Evolutionary conservation across 148 eudicot species (phyloP).

Genomic region (Diospyros lotus): DNA sequence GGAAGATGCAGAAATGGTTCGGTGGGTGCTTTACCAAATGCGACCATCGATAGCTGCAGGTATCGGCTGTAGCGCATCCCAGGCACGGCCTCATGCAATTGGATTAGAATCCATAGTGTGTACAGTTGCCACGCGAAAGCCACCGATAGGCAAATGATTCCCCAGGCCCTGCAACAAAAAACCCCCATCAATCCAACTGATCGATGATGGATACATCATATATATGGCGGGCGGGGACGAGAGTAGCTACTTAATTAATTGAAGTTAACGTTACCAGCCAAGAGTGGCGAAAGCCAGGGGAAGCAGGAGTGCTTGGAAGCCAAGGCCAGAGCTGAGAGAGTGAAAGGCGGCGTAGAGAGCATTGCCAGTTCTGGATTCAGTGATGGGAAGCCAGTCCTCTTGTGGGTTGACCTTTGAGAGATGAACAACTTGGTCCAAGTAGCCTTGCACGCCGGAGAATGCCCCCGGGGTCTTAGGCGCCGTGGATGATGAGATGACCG

Average conservation of each 20-base stretch:
- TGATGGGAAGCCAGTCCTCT: slow-evolving; percentile 18
- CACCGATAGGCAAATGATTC: slow-evolving; percentile 44
- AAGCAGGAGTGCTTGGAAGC: slow-evolving; percentile 14
- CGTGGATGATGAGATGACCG: slow-evolving; percentile 34
- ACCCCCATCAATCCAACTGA: not conserved
- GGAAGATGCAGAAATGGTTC: too few species aligned
- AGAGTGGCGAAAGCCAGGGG: slow-evolving; percentile 13
- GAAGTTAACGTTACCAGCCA: slow-evolving; percentile 6
- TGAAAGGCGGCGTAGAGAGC: slow-evolving; percentile 14
- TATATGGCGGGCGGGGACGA: too few species aligned
- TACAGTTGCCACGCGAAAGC: slow-evolving; percentile 77
- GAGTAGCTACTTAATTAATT: too few species aligned
- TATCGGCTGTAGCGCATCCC: slow-evolving; percentile 79
- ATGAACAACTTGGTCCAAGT: slow-evolving; percentile 43
- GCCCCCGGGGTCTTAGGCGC: slow-evolving; percentile 10
- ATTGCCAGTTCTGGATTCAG: slow-evolving; percentile 16
- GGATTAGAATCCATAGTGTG: slow-evolving; percentile 68
- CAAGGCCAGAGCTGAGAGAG: slow-evolving; percentile 10
- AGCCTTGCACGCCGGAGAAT: slow-evolving; percentile 30
- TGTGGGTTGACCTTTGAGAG: slow-evolving; percentile 12
- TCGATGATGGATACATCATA: not conserved
- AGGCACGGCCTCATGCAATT: slow-evolving; percentile 58
- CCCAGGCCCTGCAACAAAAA: slow-evolving; percentile 63
- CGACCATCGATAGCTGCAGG: slow-evolving; percentile 67
- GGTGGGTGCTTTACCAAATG: slow-evolving; percentile 58